Percentiles rank a stretch among this genome's conserved stretches.
Evolutionary conservation across 2,329 filamentous ascomycete species (phyloP).

Genomic region (Sporothrix pallida): DNA sequence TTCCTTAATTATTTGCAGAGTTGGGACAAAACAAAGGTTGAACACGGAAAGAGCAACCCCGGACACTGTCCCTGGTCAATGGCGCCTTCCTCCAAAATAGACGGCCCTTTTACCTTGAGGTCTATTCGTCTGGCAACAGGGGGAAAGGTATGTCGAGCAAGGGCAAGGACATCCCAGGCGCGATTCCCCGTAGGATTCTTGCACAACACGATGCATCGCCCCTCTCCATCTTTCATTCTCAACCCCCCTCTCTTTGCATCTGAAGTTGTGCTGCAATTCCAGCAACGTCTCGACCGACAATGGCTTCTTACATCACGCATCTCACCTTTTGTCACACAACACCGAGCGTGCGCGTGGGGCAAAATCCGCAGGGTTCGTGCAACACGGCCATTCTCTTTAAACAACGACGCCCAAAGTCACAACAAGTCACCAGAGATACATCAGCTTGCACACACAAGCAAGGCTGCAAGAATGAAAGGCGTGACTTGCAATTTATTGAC

Average conservation of each 20-base stretch:
- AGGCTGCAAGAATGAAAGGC: not conserved
- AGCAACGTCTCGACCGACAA: not conserved
- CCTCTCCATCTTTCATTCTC: not conserved
- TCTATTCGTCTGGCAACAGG: not conserved
- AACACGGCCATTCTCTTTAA: not conserved
- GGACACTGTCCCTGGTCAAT: not conserved
- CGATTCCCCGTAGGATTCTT: constrained; percentile 16
- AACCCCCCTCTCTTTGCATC: not conserved
- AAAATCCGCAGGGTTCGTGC: constrained; percentile 19
- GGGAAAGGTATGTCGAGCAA: not conserved
- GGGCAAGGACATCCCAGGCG: not conserved
- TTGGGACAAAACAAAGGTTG: not conserved
- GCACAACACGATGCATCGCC: constrained; percentile 16
- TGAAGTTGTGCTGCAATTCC: constrained; percentile 8
- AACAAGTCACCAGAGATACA: not conserved
- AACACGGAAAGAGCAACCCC: constrained; percentile 11
- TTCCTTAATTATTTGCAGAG: not conserved
- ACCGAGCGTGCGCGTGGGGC: constrained; percentile 9
- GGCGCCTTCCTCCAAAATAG: constrained; percentile 22
- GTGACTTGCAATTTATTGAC: not conserved
- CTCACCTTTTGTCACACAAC: constrained; percentile 8
- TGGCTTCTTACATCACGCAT: not conserved
- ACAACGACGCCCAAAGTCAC: not conserved
- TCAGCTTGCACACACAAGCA: not conserved
- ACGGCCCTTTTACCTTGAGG: constrained; percentile 27